Conservation (phyloP, 106 monocot species). For the Dendrobium officinale region DNA sequence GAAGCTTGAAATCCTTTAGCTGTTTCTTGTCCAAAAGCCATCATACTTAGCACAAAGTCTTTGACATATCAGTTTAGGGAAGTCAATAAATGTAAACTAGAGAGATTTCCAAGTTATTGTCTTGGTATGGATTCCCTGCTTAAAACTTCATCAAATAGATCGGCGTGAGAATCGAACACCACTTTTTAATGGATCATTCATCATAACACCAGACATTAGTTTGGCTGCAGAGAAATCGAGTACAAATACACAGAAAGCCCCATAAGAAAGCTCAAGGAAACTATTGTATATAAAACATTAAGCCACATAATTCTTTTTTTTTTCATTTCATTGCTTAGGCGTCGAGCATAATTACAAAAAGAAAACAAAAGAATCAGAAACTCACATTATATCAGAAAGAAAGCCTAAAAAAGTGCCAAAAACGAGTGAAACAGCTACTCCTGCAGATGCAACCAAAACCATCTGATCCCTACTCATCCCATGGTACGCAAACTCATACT, state of each 20-base stretch:
- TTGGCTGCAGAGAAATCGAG: not conserved
- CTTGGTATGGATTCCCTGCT: not conserved
- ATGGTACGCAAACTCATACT: slow-evolving; percentile 37
- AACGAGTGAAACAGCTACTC: slow-evolving; percentile 44
- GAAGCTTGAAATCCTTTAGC: not conserved
- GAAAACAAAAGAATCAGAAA: not conserved
- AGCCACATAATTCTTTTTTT: not conserved
- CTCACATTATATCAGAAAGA: slow-evolving; percentile 73
- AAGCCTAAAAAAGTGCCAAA: slow-evolving; percentile 59
- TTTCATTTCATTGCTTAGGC: not conserved
- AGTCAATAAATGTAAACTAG: not conserved
- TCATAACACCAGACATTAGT: not conserved
- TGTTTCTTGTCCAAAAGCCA: too few relatives aligned
- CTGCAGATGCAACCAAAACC: slow-evolving; percentile 34
- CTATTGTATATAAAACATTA: too few relatives aligned
- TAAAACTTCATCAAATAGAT: not conserved
- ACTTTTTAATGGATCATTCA: not conserved
- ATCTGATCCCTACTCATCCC: slow-evolving; percentile 60
- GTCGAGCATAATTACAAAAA: not conserved
- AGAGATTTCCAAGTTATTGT: not conserved
- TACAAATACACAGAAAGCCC: too few relatives aligned
- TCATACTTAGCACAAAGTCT: too few relatives aligned
- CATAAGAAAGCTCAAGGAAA: too few relatives aligned
- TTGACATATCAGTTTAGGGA: too few relatives aligned
- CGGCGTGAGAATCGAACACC: not conserved